Percentiles rank a stretch among this genome's conserved stretches.
Conservation (phyloP, 306 rosid species). For the Ormosia semicastrata region DNA sequence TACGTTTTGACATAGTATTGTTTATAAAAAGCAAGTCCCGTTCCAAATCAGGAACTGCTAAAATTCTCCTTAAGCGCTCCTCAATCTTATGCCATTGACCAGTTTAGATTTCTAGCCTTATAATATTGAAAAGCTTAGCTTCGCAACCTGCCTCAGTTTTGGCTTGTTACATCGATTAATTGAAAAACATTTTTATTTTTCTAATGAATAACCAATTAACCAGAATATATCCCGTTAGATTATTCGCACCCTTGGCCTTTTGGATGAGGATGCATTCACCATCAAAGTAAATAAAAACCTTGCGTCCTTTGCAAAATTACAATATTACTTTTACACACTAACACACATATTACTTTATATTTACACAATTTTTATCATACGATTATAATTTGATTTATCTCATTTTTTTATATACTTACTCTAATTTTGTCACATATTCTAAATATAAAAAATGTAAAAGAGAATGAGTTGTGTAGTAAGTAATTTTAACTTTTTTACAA, state of each 20-base stretch:
- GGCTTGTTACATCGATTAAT: neutral
- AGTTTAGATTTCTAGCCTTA: neutral
- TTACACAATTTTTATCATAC: no score
- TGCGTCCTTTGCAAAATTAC: neutral
- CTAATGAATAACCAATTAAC: neutral
- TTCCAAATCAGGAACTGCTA: neutral
- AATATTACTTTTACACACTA: no score
- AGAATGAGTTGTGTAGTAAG: no score
- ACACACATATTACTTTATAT: no score
- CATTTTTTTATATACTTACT: no score
- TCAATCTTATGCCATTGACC: neutral
- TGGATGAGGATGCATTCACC: constrained; percentile 8
- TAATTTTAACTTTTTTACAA: neutral
- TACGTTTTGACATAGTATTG: neutral
- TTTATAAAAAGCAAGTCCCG: neutral
- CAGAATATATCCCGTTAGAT: neutral
- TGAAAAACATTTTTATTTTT: neutral
- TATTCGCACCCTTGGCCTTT: neutral
- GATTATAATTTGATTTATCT: no score
- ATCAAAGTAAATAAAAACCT: neutral
- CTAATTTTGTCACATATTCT: no score
- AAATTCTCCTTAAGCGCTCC: neutral
- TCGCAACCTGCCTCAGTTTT: neutral
- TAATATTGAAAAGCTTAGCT: neutral
- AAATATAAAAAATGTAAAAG: no score